Evolutionary conservation across 305 asterid species (phyloP).

Genomic region (Lippia alba): DNA sequence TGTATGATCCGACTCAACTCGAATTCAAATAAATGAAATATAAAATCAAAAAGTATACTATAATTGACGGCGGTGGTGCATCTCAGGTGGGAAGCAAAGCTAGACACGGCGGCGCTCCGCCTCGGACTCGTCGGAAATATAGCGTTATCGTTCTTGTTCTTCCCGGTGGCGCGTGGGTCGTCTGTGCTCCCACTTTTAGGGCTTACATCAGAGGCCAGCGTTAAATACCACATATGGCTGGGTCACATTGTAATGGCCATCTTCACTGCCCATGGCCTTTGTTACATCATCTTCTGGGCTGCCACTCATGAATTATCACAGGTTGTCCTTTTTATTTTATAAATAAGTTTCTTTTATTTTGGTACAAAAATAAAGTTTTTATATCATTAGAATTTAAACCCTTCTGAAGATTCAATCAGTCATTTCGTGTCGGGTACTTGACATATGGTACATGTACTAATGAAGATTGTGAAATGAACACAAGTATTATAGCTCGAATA

Average conservation of each 20-base stretch:
- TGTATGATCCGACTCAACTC: no score
- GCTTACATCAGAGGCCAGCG: conserved; percentile 77
- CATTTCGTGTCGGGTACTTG: no score
- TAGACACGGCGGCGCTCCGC: conserved; percentile 60
- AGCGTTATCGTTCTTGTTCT: conserved; percentile 66
- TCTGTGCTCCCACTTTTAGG: conserved; percentile 76
- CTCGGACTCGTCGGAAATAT: conserved; percentile 80
- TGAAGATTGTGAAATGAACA: no score
- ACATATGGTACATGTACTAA: no score
- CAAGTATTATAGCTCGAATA: no score
- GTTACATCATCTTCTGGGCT: conserved; percentile 66
- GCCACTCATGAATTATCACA: conserved; percentile 54
- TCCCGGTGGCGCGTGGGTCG: conserved; percentile 88
- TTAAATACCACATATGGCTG: conserved; percentile 88
- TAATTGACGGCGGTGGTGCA: no score
- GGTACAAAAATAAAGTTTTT: no score
- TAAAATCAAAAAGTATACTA: no score
- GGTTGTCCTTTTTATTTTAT: conserved; percentile 48
- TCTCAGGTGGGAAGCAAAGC: conserved; percentile 78
- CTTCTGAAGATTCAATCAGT: no score
- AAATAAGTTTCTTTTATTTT: no score
- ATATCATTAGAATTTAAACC: no score
- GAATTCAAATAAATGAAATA: no score
- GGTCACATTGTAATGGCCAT: conserved; percentile 76
- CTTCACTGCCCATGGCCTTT: conserved; percentile 70